Percentiles rank a stretch among this genome's conserved stretches.
These are phyloP conservation scores for Avicennia marina DNA, from an alignment of 257 asterid species.

Conservation along the genomic window DNA sequence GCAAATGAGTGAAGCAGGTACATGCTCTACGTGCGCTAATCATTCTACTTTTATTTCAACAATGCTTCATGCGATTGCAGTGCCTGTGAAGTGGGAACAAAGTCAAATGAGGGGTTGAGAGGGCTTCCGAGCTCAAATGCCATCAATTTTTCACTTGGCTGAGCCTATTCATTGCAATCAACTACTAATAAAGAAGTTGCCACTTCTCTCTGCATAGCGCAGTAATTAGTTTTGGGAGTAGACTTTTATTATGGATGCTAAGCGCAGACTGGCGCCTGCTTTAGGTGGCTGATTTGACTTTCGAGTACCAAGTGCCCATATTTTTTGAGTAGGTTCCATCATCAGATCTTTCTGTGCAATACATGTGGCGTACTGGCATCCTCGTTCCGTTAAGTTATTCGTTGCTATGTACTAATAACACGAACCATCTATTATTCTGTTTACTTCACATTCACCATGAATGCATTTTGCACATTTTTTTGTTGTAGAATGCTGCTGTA, in stretches of 20 bases:
- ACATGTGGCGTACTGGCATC: not conserved
- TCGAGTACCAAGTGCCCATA: constrained; percentile 1
- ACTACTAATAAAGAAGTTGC: constrained; percentile 28
- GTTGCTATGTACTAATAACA: not conserved
- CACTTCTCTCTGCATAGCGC: no score
- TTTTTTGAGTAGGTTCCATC: not conserved
- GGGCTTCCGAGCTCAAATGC: constrained; percentile 40
- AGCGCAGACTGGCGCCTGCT: constrained; percentile 20
- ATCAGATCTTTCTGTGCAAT: not conserved
- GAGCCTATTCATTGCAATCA: constrained; percentile 37
- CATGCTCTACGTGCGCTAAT: constrained; percentile 20
- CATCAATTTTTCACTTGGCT: constrained; percentile 51
- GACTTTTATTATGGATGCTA: constrained; percentile 20
- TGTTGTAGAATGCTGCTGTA: no score
- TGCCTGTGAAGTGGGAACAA: constrained; percentile 24
- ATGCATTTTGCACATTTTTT: no score
- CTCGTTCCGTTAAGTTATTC: not conserved
- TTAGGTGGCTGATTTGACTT: constrained; percentile 17
- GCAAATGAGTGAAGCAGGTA: constrained; percentile 36
- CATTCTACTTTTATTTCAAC: constrained; percentile 27
- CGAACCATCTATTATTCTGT: no score
- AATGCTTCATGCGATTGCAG: constrained; percentile 33
- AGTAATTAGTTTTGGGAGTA: constrained; percentile 12
- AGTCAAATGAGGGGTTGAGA: constrained; percentile 8
- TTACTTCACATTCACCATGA: no score